Evolutionary conservation across 371 early-diverging fungal species (phyloP).

Genomic region (Sporodiniella umbellata): DNA sequence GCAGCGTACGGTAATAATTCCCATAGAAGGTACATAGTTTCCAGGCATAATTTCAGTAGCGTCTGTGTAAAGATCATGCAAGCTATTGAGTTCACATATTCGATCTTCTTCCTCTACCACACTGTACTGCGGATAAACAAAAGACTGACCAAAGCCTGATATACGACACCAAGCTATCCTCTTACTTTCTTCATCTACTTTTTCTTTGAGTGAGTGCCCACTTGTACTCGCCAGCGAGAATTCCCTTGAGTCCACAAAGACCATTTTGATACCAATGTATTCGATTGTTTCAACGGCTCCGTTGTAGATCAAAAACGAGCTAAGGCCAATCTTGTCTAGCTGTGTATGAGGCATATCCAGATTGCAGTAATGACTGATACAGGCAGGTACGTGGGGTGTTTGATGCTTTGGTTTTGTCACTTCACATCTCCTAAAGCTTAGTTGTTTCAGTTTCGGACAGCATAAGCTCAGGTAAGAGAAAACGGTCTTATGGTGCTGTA

Average conservation of each 20-base stretch:
- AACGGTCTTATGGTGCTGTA: constrained; percentile 8
- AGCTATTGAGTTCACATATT: constrained; percentile 1
- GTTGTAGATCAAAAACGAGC: constrained; percentile 7
- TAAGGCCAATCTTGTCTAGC: constrained; percentile 1
- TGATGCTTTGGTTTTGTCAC: neutral
- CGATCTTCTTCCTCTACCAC: constrained; percentile 1
- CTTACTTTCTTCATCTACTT: neutral
- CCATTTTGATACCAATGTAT: constrained; percentile 6
- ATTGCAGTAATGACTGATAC: neutral
- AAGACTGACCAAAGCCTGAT: neutral
- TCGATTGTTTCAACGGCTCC: constrained; percentile 7
- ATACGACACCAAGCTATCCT: constrained; percentile 6
- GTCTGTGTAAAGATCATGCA: neutral
- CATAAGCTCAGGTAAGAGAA: constrained; percentile 8
- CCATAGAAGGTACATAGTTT: constrained; percentile 7
- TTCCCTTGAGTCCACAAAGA: neutral
- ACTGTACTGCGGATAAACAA: neutral
- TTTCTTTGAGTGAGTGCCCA: neutral
- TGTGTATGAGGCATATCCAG: neutral
- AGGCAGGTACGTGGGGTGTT: neutral
- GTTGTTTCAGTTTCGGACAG: constrained; percentile 1
- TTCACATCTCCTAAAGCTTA: constrained; percentile 3
- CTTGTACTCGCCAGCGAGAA: constrained; percentile 1
- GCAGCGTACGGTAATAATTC: constrained; percentile 8
- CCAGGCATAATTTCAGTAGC: constrained; percentile 12